Percentiles rank a stretch among this genome's conserved stretches.
Conservation (phyloP, 2,329 filamentous ascomycete species). For the Fusarium napiforme region DNA sequence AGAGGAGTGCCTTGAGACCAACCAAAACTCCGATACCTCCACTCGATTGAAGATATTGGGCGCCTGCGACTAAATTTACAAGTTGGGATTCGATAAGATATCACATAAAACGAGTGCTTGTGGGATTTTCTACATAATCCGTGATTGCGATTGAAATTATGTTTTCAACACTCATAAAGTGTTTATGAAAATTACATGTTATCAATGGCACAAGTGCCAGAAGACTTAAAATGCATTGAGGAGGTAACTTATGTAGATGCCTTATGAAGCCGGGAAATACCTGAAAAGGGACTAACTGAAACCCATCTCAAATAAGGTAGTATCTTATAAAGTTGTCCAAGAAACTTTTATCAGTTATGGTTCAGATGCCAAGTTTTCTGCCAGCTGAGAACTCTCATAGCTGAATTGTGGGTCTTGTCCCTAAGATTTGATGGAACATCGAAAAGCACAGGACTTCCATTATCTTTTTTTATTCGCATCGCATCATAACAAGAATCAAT, state of each 20-base stretch:
- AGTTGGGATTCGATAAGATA: not conserved
- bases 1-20: not conserved
- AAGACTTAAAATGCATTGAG: not conserved
- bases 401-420: constrained; percentile 2
- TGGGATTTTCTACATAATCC: not conserved
- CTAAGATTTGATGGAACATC: not conserved
- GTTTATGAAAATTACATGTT: not conserved
- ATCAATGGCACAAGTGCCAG: not conserved
- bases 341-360: not conserved
- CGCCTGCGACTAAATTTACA: not conserved
- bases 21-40: not conserved
- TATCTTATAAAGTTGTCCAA: not conserved
- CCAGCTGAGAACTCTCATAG: not conserved
- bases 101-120: not conserved
- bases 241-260: not conserved
- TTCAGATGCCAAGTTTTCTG: not conserved
- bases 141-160: too few relatives aligned
- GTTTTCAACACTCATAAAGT: not conserved
- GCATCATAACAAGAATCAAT: not conserved
- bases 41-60: too few relatives aligned
- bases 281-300: not conserved
- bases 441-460: not conserved
- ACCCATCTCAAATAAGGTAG: not conserved
- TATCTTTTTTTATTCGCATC: not conserved
- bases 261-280: not conserved